Conservation (phyloP, 106 monocot species). For the Dendrobium officinale region DNA sequence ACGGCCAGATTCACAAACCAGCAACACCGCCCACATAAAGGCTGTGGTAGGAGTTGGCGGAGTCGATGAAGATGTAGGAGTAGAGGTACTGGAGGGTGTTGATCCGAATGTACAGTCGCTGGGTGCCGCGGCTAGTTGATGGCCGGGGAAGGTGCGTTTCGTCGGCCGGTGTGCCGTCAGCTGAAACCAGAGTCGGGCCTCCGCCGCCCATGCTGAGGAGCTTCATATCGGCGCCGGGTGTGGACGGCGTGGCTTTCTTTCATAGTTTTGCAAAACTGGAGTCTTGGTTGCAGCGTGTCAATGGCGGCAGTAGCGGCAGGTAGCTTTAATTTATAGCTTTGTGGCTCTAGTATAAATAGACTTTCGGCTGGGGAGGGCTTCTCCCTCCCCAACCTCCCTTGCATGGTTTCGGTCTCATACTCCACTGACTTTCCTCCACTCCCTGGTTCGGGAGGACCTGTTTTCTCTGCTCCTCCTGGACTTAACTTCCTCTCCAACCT, state of each 20-base stretch:
- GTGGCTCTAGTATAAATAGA: no score
- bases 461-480: no score
- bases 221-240: conserved; percentile 11
- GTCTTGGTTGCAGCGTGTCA: conserved; percentile 94
- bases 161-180: background rate
- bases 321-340: conserved; percentile 30
- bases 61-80: conserved; percentile 51
- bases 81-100: conserved; percentile 71
- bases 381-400: no score
- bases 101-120: conserved; percentile 65
- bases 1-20: conserved; percentile 30
- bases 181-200: background rate
- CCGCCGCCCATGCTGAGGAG: background rate
- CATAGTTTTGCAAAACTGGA: conserved; percentile 59
- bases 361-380: no score
- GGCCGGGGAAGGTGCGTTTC: conserved; percentile 43
- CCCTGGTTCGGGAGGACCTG: no score
- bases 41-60: conserved; percentile 26
- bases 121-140: conserved; percentile 61
- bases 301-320: conserved; percentile 56
- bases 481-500: no score
- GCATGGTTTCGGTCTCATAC: no score
- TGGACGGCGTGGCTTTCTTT: conserved; percentile 64
- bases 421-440: no score
- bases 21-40: conserved; percentile 34